Percentiles rank a stretch among this genome's conserved stretches.
Conservation (phyloP, 139 green algal genomes). For the Mesostigma viride region DNA sequence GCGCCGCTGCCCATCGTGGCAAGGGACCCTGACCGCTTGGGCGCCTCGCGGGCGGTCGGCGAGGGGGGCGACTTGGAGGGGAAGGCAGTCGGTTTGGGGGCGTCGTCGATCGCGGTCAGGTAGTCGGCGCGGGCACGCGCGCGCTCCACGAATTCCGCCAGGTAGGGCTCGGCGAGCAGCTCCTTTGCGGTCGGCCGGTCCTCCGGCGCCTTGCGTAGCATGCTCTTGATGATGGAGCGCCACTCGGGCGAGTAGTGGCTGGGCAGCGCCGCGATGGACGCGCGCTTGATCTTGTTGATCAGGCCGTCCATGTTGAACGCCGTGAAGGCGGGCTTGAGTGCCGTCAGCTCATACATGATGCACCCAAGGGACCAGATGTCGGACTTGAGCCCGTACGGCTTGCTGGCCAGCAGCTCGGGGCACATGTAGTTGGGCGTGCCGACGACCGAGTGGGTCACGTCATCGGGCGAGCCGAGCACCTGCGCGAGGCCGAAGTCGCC, state of each 20-base stretch:
- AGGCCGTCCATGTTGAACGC: slow-evolving; percentile 15
- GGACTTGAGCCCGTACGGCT: slow-evolving; percentile 22
- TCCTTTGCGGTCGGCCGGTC: slow-evolving; percentile 7
- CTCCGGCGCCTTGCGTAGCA: not conserved
- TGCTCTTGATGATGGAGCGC: no score
- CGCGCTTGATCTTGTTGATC: slow-evolving; percentile 24
- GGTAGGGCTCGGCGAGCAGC: slow-evolving; percentile 11
- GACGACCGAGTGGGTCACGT: slow-evolving; percentile 18
- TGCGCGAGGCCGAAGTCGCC: slow-evolving; percentile 29
- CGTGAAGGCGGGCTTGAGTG: slow-evolving; percentile 3
- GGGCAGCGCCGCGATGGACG: slow-evolving; percentile 13
- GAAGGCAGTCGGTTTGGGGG: no score
- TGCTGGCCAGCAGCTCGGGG: slow-evolving; percentile 18
- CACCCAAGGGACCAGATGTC: slow-evolving; percentile 29
- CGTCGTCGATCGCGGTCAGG: no score
- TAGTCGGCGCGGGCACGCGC: no score
- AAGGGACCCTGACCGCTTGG: no score
- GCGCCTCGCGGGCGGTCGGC: no score
- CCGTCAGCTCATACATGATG: slow-evolving; percentile 21
- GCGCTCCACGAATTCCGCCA: no score
- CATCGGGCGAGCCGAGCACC: slow-evolving; percentile 8
- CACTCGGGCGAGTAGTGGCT: not conserved
- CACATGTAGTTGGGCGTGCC: slow-evolving; percentile 34
- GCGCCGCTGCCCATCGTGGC: no score
- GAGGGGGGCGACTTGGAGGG: no score